phyloP scores from a whole-genome alignment of 2,329 filamentous ascomycete species.

The Colletotrichum sp. region DNA sequence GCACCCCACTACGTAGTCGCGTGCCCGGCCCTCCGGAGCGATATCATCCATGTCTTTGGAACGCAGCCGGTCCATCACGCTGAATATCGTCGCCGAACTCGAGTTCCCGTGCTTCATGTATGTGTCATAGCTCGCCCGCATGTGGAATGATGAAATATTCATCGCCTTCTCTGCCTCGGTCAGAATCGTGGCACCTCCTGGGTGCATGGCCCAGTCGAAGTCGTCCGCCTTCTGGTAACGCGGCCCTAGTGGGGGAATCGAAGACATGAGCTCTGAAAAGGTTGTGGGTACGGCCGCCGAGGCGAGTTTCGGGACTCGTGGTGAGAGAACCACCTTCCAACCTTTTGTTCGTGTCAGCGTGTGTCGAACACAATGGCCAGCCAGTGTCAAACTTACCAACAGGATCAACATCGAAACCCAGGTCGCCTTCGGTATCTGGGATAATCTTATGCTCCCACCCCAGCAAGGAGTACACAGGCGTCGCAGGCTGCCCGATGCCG shows the following conservation, averaged over 20 bases:
- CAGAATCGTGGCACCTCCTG: constrained; percentile 71
- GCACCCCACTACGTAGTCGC: constrained; percentile 68
- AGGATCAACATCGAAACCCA: constrained; percentile 71
- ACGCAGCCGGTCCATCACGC: constrained; percentile 67
- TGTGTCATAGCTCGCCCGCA: constrained; percentile 72
- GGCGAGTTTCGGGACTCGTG: constrained; percentile 64
- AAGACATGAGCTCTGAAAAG: constrained; percentile 59
- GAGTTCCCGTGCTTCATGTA: constrained; percentile 74
- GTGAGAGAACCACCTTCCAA: constrained; percentile 71
- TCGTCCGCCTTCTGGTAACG: constrained; percentile 53
- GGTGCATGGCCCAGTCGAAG: constrained; percentile 78
- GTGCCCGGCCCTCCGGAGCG: constrained; percentile 51
- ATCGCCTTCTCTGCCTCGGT: constrained; percentile 65
- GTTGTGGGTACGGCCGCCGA: constrained; percentile 54
- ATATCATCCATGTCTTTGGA: constrained; percentile 64
- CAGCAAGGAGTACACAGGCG: constrained; percentile 63
- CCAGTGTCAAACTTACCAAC: constrained; percentile 46
- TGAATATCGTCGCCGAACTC: constrained; percentile 72
- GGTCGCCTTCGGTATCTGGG: constrained; percentile 64
- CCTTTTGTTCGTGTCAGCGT: constrained; percentile 38
- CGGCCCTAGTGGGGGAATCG: constrained; percentile 48
- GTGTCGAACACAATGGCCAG: not conserved
- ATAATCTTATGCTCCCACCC: constrained; percentile 70
- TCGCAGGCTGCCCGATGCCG: constrained; percentile 52
- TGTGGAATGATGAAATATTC: constrained; percentile 64